Evolutionary conservation across 1,284 basidiomycete species (phyloP), one percentile per base, ranked within the genome.

Genomic region (Naganishia sp.): DNA sequence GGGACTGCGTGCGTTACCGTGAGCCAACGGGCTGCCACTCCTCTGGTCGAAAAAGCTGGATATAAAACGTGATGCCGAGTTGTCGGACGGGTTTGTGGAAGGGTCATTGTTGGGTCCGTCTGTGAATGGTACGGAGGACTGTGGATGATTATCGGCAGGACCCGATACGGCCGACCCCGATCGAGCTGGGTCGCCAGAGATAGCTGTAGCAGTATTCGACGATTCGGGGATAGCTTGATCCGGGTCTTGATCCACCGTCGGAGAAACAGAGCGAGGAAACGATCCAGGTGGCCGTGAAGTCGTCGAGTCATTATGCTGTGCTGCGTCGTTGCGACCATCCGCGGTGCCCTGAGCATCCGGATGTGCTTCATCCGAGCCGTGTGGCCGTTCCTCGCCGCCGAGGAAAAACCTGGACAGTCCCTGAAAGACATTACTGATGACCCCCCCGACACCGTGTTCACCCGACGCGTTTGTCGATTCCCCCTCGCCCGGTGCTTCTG

Each of bases 351-450:
- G 32, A 6, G 21, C 0, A 5, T 5, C 13, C 21, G 35, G 17
- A 2, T n/a, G 42, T 7, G n/a, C 32, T 10, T 39, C 39, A 10
- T 50, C 49, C 10, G 50, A 31, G 21, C 41, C 2, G 13, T 42
- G 39, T 23, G 32, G 51, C 32, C 53, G 41, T 39, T 53, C 52
- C 10, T 47, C 41, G 2, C 51, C 61, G 18, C 61, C 61, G 39
- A 50, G 25, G 45, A 63, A 63, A 13, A 63, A 54, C 21, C 52
- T 23, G 6, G 61, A 53, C 11, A 63, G 53, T n/a, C 47, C 47
- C 7, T 63, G 50, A 28, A 53, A 63, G n/a, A 63, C 58, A 41
- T 61, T 61, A 10, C 45, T 50, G 7, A 61, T 21, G 2, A 61
- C 58, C 17, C 58, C 58, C 9, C 47, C 47, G n/a, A 61, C 58